Evolutionary conservation across 345 rosid genomes (phyloP), one percentile per base, ranked within the genome.

Genomic region (Toxicodendron radicans): DNA sequence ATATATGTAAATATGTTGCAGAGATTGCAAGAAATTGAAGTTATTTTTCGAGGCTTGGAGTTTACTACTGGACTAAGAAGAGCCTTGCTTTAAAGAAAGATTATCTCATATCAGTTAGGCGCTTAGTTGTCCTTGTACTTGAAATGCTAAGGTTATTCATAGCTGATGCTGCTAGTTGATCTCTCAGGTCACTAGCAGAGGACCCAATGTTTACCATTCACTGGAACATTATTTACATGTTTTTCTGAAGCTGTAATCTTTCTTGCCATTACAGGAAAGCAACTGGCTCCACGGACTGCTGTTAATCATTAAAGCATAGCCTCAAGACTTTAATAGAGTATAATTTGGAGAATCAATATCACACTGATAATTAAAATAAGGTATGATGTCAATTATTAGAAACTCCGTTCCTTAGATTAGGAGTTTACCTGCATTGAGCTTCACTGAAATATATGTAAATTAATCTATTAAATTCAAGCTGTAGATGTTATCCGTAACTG

Each of bases 51-150:
- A 81, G 53, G 82, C 85, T 84, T 86, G 73, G 81, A 86, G 83
- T 86, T 84, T 82, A 86, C 84, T 80, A 48, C 86, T 79, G 71
- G 80, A 67, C 68, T 24, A 79, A 79, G 87, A 70, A 82, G 74
- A 8, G 64, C 79, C 72, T 86, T 86, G 84, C 89, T 86, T 83
- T 46, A 57, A 86, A 81, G 85, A 66, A 79, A 78, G 73, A 57
- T 49, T n/a, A 66, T 20, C 73, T 48, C 23, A 60, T 46, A 43
- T 23, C 17, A 63, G 49, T 13, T 60, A 13, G 73, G 58, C 33
- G 2, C 59, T 46, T 45, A 20, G 48, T 13, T 12, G 46, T 10
- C 73, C 35, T 7, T 56, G 57, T 33, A 58, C 51, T 58, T 49
- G 17, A 32, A 64, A 41, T 11, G 51, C 68, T 35, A 48, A 65